Evolutionary conservation across 768 basidiomycete genomes (phyloP).

Genomic region (Calocybe gangraenosa): DNA sequence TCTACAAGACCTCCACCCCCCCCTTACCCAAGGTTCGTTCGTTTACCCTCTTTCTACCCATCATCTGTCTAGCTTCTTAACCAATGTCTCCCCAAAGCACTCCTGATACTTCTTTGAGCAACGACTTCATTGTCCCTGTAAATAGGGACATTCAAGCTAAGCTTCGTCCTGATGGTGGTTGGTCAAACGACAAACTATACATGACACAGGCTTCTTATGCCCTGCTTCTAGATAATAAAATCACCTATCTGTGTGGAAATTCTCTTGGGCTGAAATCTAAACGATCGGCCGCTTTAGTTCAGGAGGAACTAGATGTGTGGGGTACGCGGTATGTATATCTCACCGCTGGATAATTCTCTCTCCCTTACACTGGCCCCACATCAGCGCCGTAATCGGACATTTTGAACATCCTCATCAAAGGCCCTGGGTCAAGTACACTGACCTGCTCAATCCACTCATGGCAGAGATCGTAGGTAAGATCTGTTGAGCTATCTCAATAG

Average conservation of each 20-base stretch:
- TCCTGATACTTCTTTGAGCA: slow-evolving; percentile 33
- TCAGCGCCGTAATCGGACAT: slow-evolving; percentile 84
- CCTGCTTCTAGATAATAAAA: slow-evolving; percentile 40
- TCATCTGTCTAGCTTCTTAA: background rate
- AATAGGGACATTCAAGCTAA: slow-evolving; percentile 46
- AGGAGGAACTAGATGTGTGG: slow-evolving; percentile 87
- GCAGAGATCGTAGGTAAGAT: slow-evolving; percentile 81
- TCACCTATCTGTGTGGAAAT: slow-evolving; percentile 93
- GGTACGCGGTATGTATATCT: slow-evolving; percentile 48
- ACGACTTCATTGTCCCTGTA: slow-evolving; percentile 55
- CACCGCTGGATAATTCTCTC: slow-evolving; percentile 10
- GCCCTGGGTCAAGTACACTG: slow-evolving; percentile 79
- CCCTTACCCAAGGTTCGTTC: background rate
- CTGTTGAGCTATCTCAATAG: background rate
- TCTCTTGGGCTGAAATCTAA: slow-evolving; percentile 84
- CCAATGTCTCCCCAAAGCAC: slow-evolving; percentile 10
- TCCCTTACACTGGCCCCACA: slow-evolving; percentile 11
- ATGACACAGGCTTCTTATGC: slow-evolving; percentile 4
- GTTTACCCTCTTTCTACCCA: slow-evolving; percentile 1
- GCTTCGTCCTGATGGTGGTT: slow-evolving; percentile 35
- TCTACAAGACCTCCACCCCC: background rate
- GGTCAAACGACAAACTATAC: slow-evolving; percentile 5
- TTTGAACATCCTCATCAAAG: slow-evolving; percentile 83
- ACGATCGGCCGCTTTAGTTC: slow-evolving; percentile 63
- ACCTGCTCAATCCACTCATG: slow-evolving; percentile 66